These are phyloP conservation scores for Naganishia albida DNA, from an alignment of 1,284 basidiomycete genomes.

Conservation along the genomic window DNA sequence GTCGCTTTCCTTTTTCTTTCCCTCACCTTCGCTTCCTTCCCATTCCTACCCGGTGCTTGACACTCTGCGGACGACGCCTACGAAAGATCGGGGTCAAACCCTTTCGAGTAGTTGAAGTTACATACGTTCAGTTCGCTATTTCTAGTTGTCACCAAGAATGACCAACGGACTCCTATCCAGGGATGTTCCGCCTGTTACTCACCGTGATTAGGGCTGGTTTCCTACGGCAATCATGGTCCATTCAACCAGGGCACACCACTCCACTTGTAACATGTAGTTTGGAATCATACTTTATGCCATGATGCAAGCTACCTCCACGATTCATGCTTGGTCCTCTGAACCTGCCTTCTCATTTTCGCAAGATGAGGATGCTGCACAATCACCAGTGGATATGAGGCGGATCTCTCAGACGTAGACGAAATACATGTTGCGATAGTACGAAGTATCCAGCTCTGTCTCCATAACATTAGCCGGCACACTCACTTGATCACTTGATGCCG, in stretches of 20 bases:
- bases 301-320: neutral
- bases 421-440: no score
- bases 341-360: no score
- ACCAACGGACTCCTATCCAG: constrained; percentile 39
- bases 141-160: constrained; percentile 49
- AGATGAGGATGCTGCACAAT: no score
- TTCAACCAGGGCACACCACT: constrained; percentile 31
- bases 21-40: constrained; percentile 14
- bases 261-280: constrained; percentile 1
- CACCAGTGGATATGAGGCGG: no score
- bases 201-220: constrained; percentile 40
- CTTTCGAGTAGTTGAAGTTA: constrained; percentile 31
- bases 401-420: no score
- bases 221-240: constrained; percentile 33
- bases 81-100: constrained; percentile 18
- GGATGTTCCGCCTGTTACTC: constrained; percentile 46
- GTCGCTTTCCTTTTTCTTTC: constrained; percentile 14
- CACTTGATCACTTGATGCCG: no score
- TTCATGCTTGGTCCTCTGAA: no score
- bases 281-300: neutral
- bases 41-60: constrained; percentile 46
- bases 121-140: constrained; percentile 50
- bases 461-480: neutral
- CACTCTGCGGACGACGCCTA: constrained; percentile 51
- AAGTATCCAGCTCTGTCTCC: neutral